Base-by-base conservation (phyloP, 139 green algal genomes). In the Coccomyxa sp. region DNA sequence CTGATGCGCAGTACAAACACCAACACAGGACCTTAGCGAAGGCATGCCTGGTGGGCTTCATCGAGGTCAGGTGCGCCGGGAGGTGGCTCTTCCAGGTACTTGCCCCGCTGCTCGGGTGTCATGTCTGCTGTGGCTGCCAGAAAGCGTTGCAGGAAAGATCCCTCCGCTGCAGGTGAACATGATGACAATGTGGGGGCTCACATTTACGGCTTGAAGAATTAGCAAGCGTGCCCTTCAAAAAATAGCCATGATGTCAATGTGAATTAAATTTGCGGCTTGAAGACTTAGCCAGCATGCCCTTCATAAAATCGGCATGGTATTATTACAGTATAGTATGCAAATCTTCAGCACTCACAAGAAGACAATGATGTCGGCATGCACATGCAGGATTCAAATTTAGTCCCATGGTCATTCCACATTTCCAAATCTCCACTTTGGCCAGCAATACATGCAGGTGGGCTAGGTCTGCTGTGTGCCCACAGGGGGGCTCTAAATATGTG, bases 11-110 rank as follows among this genome's bases (percentile, higher is more conserved):
- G 38, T 51, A 51, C 23, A 74, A 74, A 10, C 21, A 23, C 23
- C 23, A 27, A 23, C 21, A 27, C 66, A 74, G 31, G 71, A 77
- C 45, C 10, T 13, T 18, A 77, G 17, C 81, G 25, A 32, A 23
- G 15, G 1, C 82, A 14, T 25, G 93, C 91, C 82, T 95, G 82
- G 84, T 98, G 96, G 12, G 96, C 96, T 68, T 87, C 85, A 76
- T 98, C 95, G 17, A 98, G 93, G 83, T 93, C 89, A 11, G 92
- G 91, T 25, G 87, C 92, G 0, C 88, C 95, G 57, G 91, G 79
- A 13, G 94, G 92, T 1, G 94, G 95, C 12, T 94, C 32, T 85
- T 98, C 96, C 77, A 98, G 85, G 83, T 90, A 96, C 0, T 85
- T 79, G 0, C 91, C 96, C 10, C 92, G 82, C 76, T 92, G 87